phyloP scores from a whole-genome alignment of 768 basidiomycete genomes.

The Suillus cothurnatus region DNA sequence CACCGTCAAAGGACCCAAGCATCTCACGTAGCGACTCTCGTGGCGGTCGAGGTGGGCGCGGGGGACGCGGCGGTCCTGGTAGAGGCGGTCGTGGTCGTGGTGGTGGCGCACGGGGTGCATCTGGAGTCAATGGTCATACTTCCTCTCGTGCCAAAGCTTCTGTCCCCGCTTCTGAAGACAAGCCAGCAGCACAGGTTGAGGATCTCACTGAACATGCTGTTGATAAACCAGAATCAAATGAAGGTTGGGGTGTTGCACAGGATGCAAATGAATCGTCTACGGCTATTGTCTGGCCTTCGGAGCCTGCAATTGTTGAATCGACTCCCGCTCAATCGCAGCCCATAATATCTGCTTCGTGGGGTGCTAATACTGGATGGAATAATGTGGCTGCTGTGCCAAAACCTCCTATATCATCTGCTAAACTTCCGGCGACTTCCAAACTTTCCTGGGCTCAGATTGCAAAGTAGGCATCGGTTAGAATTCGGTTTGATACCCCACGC shows the following conservation, averaged over 20 bases:
- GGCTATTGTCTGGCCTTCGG: slow-evolving; percentile 16
- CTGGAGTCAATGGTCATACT: slow-evolving; percentile 36
- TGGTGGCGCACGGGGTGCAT: slow-evolving; percentile 41
- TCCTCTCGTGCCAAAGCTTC: slow-evolving; percentile 25
- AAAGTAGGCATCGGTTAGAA: slow-evolving; percentile 46
- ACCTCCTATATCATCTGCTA: slow-evolving; percentile 36
- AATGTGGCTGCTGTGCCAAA: slow-evolving; percentile 23
- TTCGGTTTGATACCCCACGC: slow-evolving; percentile 2
- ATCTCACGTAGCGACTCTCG: slow-evolving; percentile 43
- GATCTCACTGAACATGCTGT: slow-evolving; percentile 19
- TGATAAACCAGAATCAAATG: slow-evolving; percentile 24
- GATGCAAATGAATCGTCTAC: slow-evolving; percentile 17
- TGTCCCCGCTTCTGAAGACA: slow-evolving; percentile 38
- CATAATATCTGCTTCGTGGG: slow-evolving; percentile 37
- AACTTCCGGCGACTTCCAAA: slow-evolving; percentile 73
- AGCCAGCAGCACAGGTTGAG: slow-evolving; percentile 15
- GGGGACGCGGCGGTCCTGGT: slow-evolving; percentile 62
- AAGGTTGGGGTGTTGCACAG: slow-evolving; percentile 7
- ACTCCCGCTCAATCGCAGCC: slow-evolving; percentile 15
- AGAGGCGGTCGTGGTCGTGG: slow-evolving; percentile 46
- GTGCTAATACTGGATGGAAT: slow-evolving; percentile 39
- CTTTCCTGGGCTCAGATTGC: slow-evolving; percentile 88
- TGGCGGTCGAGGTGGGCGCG: slow-evolving; percentile 56
- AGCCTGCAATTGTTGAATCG: slow-evolving; percentile 17
- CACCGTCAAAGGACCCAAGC: slow-evolving; percentile 49